Percentiles rank a stretch among this genome's conserved stretches.
phyloP scores from a whole-genome alignment of 352 stramenopile species.

The Aphanomyces astaci region DNA sequence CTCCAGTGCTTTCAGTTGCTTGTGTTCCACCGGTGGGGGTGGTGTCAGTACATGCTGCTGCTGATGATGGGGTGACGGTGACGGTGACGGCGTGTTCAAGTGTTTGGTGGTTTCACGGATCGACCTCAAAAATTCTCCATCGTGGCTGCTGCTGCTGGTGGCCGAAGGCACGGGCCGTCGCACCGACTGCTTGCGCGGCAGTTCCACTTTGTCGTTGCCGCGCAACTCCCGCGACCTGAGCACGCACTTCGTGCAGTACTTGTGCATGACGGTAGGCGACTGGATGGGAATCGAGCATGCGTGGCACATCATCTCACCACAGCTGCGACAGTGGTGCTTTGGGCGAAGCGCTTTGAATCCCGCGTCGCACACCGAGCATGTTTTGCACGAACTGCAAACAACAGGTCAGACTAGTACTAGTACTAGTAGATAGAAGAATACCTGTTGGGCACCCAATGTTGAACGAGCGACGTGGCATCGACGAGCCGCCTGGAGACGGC shows the following conservation, averaged over 20 bases:
- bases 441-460: constrained; percentile 3
- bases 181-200: neutral
- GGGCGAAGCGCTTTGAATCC: constrained; percentile 11
- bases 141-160: neutral
- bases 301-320: constrained; percentile 15
- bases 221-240: neutral
- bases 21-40: neutral
- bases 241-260: constrained; percentile 21
- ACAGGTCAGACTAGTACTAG: too few species aligned
- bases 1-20: neutral
- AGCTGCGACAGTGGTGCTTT: constrained; percentile 19
- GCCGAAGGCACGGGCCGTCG: neutral
- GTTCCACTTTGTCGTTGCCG: neutral
- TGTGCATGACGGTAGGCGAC: neutral
- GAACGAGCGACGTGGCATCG: neutral
- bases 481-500: constrained; percentile 7
- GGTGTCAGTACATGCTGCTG: neutral
- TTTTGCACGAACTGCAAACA: neutral
- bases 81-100: neutral
- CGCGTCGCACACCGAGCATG: constrained; percentile 1
- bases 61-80: too few species aligned
- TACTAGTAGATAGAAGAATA: too few species aligned
- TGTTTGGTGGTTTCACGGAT: neutral
- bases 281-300: constrained; percentile 9
- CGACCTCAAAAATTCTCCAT: neutral